phyloP scores from a whole-genome alignment of 1,139 yeast species.

The Scheffersomyces quercinus region DNA sequence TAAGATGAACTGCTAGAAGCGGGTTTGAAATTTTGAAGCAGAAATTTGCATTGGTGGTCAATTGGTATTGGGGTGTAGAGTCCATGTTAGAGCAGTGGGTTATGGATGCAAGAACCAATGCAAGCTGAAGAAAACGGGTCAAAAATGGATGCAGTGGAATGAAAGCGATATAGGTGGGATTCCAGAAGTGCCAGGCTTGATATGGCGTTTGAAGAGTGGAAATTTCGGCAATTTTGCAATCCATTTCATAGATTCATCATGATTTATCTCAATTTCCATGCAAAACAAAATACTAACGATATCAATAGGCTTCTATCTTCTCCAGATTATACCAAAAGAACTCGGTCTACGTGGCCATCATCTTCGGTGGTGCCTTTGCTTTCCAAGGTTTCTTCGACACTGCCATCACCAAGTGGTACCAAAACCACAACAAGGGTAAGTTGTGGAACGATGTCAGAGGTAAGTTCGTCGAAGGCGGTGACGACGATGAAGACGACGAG shows the following conservation, averaged over 20 bases:
- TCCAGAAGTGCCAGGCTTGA: not conserved
- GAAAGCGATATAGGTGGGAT: not conserved
- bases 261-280: not conserved
- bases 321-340: conserved; percentile 77
- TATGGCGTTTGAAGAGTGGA: too few species aligned
- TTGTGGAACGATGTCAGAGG: conserved; percentile 94
- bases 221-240: too few species aligned
- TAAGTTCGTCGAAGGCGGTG: conserved; percentile 59
- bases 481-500: conserved; percentile 53
- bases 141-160: not conserved
- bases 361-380: conserved; percentile 83
- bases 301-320: conserved; percentile 3
- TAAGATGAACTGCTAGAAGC: not conserved
- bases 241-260: too few species aligned
- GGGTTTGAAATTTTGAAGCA: too few species aligned
- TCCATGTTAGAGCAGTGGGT: conserved; percentile 4
- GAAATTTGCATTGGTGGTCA: conserved; percentile 1
- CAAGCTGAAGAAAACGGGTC: not conserved
- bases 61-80: conserved; percentile 6
- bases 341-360: conserved; percentile 83
- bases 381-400: conserved; percentile 85
- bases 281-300: conserved; percentile 10
- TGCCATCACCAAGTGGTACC: conserved; percentile 80
- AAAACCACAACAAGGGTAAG: conserved; percentile 88
- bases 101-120: not conserved